phyloP scores from a whole-genome alignment of 768 basidiomycete species.

The Rhodotorula paludigena region DNA sequence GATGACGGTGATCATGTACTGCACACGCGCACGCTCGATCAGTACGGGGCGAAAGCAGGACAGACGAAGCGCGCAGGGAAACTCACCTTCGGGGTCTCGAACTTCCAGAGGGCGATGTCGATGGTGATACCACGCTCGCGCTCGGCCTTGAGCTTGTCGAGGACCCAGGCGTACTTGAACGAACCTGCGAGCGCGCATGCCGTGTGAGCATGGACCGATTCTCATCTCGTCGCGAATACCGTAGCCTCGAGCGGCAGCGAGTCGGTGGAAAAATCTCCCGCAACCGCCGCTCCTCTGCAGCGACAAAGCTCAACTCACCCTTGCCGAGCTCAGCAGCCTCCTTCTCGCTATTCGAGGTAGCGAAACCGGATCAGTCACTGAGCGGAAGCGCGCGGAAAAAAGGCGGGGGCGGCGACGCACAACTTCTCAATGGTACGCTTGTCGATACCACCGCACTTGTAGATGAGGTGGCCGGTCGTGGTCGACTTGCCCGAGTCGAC shows the following conservation, averaged over 20 bases:
- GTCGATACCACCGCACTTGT: slow-evolving; percentile 99
- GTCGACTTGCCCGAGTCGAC: slow-evolving; percentile 99
- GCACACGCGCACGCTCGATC: slow-evolving; percentile 44
- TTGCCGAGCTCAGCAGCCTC: slow-evolving; percentile 99
- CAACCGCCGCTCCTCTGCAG: too few relatives aligned
- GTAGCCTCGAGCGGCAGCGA: neutral
- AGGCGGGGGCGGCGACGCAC: slow-evolving; percentile 9
- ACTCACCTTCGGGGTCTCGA: slow-evolving; percentile 95
- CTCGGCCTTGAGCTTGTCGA: slow-evolving; percentile 99
- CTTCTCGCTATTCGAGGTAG: slow-evolving; percentile 69
- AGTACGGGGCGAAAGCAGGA: neutral
- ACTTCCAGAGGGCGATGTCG: slow-evolving; percentile 99
- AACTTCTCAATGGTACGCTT: slow-evolving; percentile 87
- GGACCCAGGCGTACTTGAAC: slow-evolving; percentile 81
- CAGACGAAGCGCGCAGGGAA: neutral
- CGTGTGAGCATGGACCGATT: slow-evolving; percentile 11
- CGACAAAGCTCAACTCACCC: slow-evolving; percentile 61
- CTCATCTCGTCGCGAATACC: neutral
- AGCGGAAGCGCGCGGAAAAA: neutral
- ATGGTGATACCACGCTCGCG: slow-evolving; percentile 99
- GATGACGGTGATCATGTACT: slow-evolving; percentile 66
- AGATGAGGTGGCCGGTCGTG: slow-evolving; percentile 99
- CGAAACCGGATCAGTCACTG: neutral
- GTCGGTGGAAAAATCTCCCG: slow-evolving; percentile 46
- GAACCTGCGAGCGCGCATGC: slow-evolving; percentile 41